phyloP scores from a whole-genome alignment of 305 asterid genomes.

The Fraxinus greggii region DNA sequence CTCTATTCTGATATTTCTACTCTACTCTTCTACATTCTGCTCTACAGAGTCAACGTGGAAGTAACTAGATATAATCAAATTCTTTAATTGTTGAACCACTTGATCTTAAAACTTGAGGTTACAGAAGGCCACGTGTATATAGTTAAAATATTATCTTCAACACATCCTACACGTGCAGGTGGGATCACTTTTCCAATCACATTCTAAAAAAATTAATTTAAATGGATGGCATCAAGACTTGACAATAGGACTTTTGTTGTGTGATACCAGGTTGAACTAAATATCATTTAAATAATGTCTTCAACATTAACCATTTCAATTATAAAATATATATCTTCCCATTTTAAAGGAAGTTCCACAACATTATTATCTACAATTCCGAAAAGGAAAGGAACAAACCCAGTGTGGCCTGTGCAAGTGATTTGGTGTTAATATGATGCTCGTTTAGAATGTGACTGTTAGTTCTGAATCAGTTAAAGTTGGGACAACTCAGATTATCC shows the following conservation, averaged over 20 bases:
- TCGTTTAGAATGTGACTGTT: neutral
- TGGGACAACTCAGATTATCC: slow-evolving; percentile 4
- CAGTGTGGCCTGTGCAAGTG: neutral
- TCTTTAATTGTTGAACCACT: neutral
- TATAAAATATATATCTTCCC: neutral
- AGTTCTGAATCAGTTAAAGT: neutral
- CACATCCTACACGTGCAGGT: neutral
- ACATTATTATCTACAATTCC: neutral
- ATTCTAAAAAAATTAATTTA: neutral
- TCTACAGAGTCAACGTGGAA: slow-evolving; percentile 1
- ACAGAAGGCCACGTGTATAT: neutral
- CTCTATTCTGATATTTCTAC: neutral
- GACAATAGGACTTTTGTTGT: neutral
- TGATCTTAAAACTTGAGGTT: neutral
- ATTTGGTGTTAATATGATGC: neutral
- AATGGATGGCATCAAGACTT: neutral
- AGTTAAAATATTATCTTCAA: neutral
- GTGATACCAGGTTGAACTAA: neutral
- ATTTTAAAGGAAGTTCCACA: slow-evolving; percentile 6
- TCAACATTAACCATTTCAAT: neutral
- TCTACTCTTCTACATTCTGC: neutral
- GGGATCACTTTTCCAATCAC: neutral
- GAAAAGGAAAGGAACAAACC: neutral
- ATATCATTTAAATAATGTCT: neutral
- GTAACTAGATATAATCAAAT: neutral